Conservation (phyloP, 2,329 filamentous ascomycete species). For the Lecanosticta acicola region DNA sequence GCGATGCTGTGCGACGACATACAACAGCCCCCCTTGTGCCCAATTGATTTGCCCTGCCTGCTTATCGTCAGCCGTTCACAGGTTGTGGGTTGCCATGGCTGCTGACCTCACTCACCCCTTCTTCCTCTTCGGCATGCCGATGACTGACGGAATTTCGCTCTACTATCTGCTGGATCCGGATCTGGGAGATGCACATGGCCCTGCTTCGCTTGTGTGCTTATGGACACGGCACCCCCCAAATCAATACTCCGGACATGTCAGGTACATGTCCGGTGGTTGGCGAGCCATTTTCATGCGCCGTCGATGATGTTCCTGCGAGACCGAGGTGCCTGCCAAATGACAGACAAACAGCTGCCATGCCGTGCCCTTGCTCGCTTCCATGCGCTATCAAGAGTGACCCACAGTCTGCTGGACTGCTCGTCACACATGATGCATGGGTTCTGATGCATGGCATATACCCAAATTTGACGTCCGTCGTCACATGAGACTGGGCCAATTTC, state of each 20-base stretch:
- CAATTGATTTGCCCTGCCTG: too few relatives aligned
- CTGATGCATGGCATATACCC: not conserved
- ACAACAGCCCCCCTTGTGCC: too few relatives aligned
- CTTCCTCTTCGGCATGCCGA: too few relatives aligned
- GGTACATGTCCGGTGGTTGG: too few relatives aligned
- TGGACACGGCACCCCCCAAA: not conserved
- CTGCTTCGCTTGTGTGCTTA: too few relatives aligned
- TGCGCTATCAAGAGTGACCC: not conserved
- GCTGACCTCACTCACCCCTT: too few relatives aligned
- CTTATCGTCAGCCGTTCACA: not conserved
- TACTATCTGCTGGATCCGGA: too few relatives aligned
- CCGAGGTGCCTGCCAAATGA: too few relatives aligned
- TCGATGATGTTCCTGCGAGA: too few relatives aligned
- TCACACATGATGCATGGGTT: not conserved
- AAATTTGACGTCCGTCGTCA: not conserved
- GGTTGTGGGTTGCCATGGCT: not conserved
- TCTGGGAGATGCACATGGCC: too few relatives aligned
- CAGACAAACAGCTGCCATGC: not conserved
- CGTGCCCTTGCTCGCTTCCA: not conserved
- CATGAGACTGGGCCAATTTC: not conserved
- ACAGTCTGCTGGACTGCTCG: not conserved
- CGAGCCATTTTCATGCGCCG: too few relatives aligned
- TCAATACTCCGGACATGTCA: not conserved
- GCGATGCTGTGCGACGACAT: not conserved
- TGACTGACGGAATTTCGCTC: too few relatives aligned